These are phyloP conservation scores for Suaeda aralocaspica DNA, from an alignment of 148 eudicot species.

Conservation along the genomic window DNA sequence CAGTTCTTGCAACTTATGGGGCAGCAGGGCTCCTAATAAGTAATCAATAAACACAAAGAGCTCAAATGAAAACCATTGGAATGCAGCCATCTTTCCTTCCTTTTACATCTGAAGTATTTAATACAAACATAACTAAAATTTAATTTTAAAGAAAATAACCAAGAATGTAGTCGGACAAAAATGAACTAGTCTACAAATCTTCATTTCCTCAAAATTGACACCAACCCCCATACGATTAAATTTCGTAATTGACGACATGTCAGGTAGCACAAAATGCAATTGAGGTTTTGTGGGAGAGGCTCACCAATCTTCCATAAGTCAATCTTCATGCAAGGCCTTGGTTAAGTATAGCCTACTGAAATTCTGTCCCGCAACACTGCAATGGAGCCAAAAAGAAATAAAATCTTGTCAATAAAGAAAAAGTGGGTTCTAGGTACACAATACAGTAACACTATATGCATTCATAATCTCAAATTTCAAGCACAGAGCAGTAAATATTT, in stretches of 20 bases:
- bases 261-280: neutral
- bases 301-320: conserved; percentile 16
- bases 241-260: neutral
- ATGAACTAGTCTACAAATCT: conserved; percentile 17
- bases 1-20: neutral
- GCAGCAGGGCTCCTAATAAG: neutral
- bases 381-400: conserved; percentile 14
- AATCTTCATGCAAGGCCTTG: conserved; percentile 85
- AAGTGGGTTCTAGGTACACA: neutral
- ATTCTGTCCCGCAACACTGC: conserved; percentile 95
- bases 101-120: conserved; percentile 9
- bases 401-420: neutral
- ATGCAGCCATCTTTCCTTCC: neutral
- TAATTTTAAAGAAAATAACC: conserved; percentile 1
- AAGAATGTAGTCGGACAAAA: conserved; percentile 18
- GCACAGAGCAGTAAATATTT: no score
- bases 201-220: conserved; percentile 4
- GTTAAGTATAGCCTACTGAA: conserved; percentile 68
- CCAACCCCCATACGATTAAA: conserved; percentile 10
- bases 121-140: conserved; percentile 4
- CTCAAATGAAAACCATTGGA: neutral
- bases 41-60: neutral
- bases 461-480: neutral
- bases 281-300: conserved; percentile 13
- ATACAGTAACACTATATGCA: neutral